Conservation (phyloP, 441 rosid genomes). For the Erysimum cheiri region DNA sequence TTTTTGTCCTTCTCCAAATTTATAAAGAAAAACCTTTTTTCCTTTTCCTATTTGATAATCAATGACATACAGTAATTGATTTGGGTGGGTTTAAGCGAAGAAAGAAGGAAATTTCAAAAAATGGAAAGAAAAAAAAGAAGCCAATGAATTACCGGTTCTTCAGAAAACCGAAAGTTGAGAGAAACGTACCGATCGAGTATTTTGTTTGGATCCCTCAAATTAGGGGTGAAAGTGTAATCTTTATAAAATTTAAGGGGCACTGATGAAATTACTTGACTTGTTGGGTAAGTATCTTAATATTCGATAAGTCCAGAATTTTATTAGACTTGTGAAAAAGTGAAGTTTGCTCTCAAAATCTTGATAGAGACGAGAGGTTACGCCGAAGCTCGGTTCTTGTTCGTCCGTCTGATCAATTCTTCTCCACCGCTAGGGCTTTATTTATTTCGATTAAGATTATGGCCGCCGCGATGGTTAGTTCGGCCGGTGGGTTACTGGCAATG, state of each 20-base stretch:
- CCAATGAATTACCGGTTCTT: no score
- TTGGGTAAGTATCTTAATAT: conserved; percentile 31
- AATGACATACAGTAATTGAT: no score
- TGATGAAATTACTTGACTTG: conserved; percentile 29
- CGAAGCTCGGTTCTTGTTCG: conserved; percentile 5
- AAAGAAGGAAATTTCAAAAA: no score
- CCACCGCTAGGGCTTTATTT: conserved; percentile 11
- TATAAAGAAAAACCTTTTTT: not conserved
- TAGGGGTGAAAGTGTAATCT: not conserved
- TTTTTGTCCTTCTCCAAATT: not conserved
- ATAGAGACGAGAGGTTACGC: not conserved
- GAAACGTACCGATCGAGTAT: no score
- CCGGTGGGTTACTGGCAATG: conserved; percentile 88
- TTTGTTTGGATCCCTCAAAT: no score
- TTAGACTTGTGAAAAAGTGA: not conserved
- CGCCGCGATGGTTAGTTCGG: conserved; percentile 82
- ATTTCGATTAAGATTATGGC: conserved; percentile 48
- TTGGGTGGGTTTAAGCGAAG: no score
- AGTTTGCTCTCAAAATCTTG: conserved; percentile 5
- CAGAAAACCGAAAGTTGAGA: no score
- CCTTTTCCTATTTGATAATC: no score
- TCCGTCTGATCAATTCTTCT: not conserved
- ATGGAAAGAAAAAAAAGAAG: no score
- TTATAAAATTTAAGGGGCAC: not conserved
- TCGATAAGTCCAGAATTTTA: not conserved